Base-by-base conservation (phyloP, 169 alveolate species). In the Plasmodium chabaudi region DNA sequence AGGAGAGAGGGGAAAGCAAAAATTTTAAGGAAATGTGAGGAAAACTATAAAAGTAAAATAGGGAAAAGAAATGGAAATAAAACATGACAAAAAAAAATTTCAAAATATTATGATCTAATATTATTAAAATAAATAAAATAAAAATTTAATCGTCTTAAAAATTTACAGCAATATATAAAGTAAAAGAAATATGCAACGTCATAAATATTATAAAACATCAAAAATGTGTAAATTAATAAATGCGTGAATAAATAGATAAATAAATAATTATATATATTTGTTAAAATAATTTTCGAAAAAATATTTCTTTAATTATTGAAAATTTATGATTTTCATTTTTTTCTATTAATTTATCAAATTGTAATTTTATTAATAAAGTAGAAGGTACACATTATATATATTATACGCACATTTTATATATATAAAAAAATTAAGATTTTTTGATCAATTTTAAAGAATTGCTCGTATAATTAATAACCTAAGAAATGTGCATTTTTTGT, bases 181-280 rank as follows among this genome's bases (percentile, higher is more conserved):
- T 34, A 34, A 34, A 34, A 59, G 51, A 34, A 34, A 72, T 13
- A 34, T 25, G 60, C 60, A 56, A 69, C 42, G 39, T 56, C 72
- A 13, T 25, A 39, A 39, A n/a, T 42, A 47, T 59, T 44, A 15
- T 10, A 72, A 72, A 72, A 57, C 72, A 23, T 59, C 51, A 13
- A 19, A 46, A 72, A 72, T 49, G 72, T 72, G 84, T 71, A 71
- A 9, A 71, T 47, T 34, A 34, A 34, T 34, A 34, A 34, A 34
- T 34, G 42, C 42, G 4, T 34, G 42, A 34, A 34, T 34, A 34
- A 27, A 25, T 25, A 1, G 34, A 25, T 25, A 25, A 1, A 27
- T 27, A 71, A 55, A 55, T 21, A 60, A 59, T 39, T 17, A 19
- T n/a, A 15, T 59, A 59, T 51, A 51, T 51, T 39, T 59, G 19